Conservation (phyloP, 148 eudicot species). For the Polygonum maritimum region DNA sequence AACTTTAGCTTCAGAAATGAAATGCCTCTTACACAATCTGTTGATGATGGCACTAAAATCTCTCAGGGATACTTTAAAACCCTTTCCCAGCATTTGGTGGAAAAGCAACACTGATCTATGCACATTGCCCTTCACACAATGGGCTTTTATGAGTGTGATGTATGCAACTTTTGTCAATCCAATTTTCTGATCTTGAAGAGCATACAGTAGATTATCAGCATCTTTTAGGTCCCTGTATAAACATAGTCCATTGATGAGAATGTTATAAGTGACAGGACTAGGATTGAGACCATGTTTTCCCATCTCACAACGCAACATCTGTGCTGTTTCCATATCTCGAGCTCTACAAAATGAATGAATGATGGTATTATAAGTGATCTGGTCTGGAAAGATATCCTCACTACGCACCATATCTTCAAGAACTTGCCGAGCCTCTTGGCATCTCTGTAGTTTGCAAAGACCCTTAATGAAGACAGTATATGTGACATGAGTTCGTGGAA, state of each 20-base stretch:
- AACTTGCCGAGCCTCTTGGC: constrained; percentile 32
- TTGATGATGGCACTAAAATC: constrained; percentile 73
- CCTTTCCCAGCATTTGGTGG: constrained; percentile 49
- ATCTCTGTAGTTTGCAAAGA: constrained; percentile 43
- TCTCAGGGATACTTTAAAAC: constrained; percentile 46
- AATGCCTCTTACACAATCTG: constrained; percentile 69
- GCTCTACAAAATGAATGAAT: constrained; percentile 60
- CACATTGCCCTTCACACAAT: constrained; percentile 72
- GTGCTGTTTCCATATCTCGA: constrained; percentile 33
- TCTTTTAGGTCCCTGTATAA: constrained; percentile 34
- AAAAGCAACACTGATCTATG: constrained; percentile 40
- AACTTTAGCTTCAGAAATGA: constrained; percentile 40
- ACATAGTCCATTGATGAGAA: constrained; percentile 72
- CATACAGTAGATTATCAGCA: constrained; percentile 46
- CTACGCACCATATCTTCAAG: constrained; percentile 34
- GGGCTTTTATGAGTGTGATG: constrained; percentile 65
- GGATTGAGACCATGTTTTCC: constrained; percentile 41
- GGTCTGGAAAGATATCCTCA: constrained; percentile 57
- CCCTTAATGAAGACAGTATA: constrained; percentile 67
- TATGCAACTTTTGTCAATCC: constrained; percentile 57
- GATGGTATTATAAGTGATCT: constrained; percentile 54
- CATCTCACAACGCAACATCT: constrained; percentile 47
- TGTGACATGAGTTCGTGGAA: constrained; percentile 60
- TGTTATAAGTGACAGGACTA: constrained; percentile 49
- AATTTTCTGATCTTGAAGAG: constrained; percentile 35